Evolutionary conservation across 768 basidiomycete species (phyloP), one percentile per base, ranked within the genome.

Genomic region (Melanogaster broomeanus): DNA sequence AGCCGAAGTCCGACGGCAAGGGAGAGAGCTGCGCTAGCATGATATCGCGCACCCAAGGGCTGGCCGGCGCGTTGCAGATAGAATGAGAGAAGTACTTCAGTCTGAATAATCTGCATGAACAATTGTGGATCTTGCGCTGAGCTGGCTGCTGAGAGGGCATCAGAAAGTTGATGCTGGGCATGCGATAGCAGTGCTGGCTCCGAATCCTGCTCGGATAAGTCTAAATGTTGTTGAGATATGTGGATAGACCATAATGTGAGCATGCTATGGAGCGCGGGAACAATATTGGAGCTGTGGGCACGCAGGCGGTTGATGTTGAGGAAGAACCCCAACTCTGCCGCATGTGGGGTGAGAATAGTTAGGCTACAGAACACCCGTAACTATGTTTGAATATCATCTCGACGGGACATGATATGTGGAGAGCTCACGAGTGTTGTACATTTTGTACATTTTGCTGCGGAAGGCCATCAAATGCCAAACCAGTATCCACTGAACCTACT

Each of bases 261-360:
- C 4, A 70, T 71, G 52, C 71, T 78, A 31, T 79, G 68, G 4
- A 85, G 67, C 4, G 78, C 77, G 10, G 78, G 76, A 5, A 79
- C 68, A 28, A 82, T 75, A 8, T 74, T 74, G 15, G 65, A 55
- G 10, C 71, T 65, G 8, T 74, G 60, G 35, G 71, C 61, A 5
- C 72, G 70, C 49, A 87, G 81, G 4, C 82, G 76, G 6, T 67
- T 56, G 3, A 68, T 40, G 55, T 82, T 67, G 49, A 91, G 78
- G 66, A 89, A 90, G 61, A 90, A 83, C 5, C 85, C 85, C 51
- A 88, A 76, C 57, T 83, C 77, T 31, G 72, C 63, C 0, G 79
- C 75, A 57, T 87, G 76, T 15, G 78, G 79, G 11, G 83, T 63
- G 61, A 92, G 84, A 24, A 51, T 38, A 21, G 58, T 49, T 41